phyloP scores from a whole-genome alignment of 768 basidiomycete genomes.

The Leccinum variicolor region DNA sequence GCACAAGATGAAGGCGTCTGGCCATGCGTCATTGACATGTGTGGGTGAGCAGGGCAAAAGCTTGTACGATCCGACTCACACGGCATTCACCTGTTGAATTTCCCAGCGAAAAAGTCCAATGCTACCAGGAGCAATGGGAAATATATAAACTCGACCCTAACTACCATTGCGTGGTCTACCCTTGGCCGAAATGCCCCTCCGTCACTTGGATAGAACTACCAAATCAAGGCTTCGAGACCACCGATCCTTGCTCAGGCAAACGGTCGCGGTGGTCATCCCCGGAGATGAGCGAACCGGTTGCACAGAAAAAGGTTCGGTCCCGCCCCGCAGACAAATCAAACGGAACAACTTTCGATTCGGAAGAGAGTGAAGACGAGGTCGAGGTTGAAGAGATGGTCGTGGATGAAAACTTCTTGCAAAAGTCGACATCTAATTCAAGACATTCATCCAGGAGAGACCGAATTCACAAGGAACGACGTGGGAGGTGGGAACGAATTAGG shows the following conservation, averaged over 20 bases:
- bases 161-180: slow-evolving; percentile 63
- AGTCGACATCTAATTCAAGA: slow-evolving; percentile 12
- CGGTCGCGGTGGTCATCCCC: slow-evolving; percentile 28
- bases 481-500: slow-evolving; percentile 28
- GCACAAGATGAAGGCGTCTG: slow-evolving; percentile 65
- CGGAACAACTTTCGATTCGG: slow-evolving; percentile 29
- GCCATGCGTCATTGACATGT: slow-evolving; percentile 64
- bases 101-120: slow-evolving; percentile 44
- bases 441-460: slow-evolving; percentile 31
- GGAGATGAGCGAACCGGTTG: slow-evolving; percentile 9
- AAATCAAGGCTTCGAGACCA: slow-evolving; percentile 4
- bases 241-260: slow-evolving; percentile 19
- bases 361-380: slow-evolving; percentile 38
- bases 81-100: slow-evolving; percentile 11
- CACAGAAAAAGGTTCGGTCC: slow-evolving; percentile 29
- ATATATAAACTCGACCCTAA: slow-evolving; percentile 76
- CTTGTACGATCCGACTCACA: slow-evolving; percentile 1
- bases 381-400: slow-evolving; percentile 53
- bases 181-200: slow-evolving; percentile 34
- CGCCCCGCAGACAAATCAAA: slow-evolving; percentile 14
- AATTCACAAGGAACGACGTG: slow-evolving; percentile 23
- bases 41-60: slow-evolving; percentile 51
- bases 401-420: slow-evolving; percentile 30
- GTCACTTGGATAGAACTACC: slow-evolving; percentile 18
- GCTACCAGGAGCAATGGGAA: slow-evolving; percentile 81